Conservation (phyloP, 768 basidiomycete genomes). For the Boletus huronensis region DNA sequence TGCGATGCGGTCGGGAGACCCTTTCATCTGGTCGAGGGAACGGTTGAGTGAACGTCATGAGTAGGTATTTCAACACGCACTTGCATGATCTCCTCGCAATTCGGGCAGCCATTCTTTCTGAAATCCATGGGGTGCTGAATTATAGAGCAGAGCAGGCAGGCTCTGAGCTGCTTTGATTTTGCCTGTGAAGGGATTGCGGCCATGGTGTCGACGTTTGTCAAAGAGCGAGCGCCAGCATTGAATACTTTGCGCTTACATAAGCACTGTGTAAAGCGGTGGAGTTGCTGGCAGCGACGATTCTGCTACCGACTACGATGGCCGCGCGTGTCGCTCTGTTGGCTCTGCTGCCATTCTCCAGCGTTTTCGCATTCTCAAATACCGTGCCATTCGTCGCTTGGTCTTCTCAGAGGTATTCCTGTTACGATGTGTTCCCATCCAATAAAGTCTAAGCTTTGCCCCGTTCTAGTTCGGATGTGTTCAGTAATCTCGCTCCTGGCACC, state of each 20-base stretch:
- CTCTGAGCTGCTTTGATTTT: constrained; percentile 73
- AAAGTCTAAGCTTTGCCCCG: neutral
- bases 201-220: constrained; percentile 18
- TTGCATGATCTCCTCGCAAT: constrained; percentile 94
- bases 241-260: constrained; percentile 18
- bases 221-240: neutral
- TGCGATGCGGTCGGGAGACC: constrained; percentile 75
- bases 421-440: neutral
- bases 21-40: constrained; percentile 66
- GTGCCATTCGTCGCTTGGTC: constrained; percentile 71
- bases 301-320: constrained; percentile 37
- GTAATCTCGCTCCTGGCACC: constrained; percentile 36
- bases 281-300: neutral
- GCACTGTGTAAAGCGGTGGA: neutral
- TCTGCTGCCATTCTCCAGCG: constrained; percentile 39
- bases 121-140: constrained; percentile 85
- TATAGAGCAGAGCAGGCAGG: constrained; percentile 92
- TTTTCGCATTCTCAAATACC: constrained; percentile 58
- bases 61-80: constrained; percentile 40
- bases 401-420: constrained; percentile 48
- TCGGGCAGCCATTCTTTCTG: constrained; percentile 84
- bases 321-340: constrained; percentile 41
- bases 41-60: neutral
- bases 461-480: constrained; percentile 48
- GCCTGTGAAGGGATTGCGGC: constrained; percentile 56